Base-by-base conservation (phyloP, 225 moss, liverwort and hornwort genomes). In the Pseudisothecium myosuroides region DNA sequence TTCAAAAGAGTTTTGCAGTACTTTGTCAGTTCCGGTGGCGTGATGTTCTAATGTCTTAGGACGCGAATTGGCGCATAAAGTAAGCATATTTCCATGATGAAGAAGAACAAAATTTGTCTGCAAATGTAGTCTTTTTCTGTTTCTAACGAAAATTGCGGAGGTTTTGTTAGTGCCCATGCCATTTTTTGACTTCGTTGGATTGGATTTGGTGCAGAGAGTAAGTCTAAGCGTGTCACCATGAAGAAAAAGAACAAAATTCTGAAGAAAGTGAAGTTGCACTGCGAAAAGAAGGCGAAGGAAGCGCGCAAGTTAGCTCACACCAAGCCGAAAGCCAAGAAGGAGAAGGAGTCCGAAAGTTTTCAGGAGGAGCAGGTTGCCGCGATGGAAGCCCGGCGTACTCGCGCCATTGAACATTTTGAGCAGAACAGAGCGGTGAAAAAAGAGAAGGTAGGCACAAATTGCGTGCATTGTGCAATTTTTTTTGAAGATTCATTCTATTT, bases 221-320 rank as follows among this genome's bases (percentile, higher is more conserved):
- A 96, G 92, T 93, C 95, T 63, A 98, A 97, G 94, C 98, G 97
- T 47, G 96, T 92, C 43, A 91, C 98, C 2, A 93, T 98, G 93
- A 91, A 96, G 91, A 96, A 96, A 87, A 98, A 98, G 91, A 96
- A 95, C 79, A 98, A 98, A 88, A 94, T 98, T 89, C 52, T 98
- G 94, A 98, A 96, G 90, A 98, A 98, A 91, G 96, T 97, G 83
- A 97, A 98, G 93, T 93, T 97, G 89, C 98, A 98, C 86, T 97
- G 97, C 84, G 96, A 96, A 93, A 98, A 97, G 95, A 98, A 98
- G 91, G 96, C 96, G 9, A 98, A 98, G 91, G 98, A 98, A 83
- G 98, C 98, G 37, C 95, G 97, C 90, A 97, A 96, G 90, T 71
- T 92, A 43, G 93, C 92, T 9, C 93, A 89, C 85, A 52, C 87